These are phyloP conservation scores for Colletotrichum spinosum DNA, from an alignment of 2,329 filamentous ascomycete species.

Conservation along the genomic window DNA sequence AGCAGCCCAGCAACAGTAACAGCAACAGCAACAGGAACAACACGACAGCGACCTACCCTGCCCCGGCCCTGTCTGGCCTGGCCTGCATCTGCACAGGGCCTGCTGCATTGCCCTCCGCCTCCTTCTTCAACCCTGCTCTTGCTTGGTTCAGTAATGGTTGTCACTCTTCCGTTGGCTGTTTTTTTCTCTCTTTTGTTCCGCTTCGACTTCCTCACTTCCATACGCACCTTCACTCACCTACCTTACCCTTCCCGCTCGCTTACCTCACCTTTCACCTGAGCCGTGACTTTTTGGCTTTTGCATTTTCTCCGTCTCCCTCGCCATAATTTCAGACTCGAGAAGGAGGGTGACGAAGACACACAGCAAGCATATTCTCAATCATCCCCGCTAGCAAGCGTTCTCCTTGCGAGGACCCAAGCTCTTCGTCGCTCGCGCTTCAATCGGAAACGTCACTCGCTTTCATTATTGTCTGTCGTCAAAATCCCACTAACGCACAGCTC, in stretches of 20 bases:
- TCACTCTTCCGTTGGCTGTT: background rate
- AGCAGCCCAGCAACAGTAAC: conserved; percentile 5
- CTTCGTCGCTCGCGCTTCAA: conserved; percentile 19
- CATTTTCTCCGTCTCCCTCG: background rate
- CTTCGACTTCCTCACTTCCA: conserved; percentile 14
- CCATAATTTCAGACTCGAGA: too few species aligned
- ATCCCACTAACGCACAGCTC: conserved; percentile 37
- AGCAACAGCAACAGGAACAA: background rate
- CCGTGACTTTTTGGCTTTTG: background rate
- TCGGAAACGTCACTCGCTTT: conserved; percentile 37
- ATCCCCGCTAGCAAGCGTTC: too few species aligned
- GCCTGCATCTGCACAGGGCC: conserved; percentile 9
- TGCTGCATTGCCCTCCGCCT: background rate
- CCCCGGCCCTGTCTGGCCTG: conserved; percentile 5
- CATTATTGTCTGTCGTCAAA: conserved; percentile 32
- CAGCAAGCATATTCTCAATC: too few species aligned
- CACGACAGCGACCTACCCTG: background rate
- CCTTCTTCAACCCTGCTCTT: background rate
- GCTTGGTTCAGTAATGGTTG: too few species aligned
- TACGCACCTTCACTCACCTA: conserved; percentile 2
- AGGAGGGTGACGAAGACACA: too few species aligned
- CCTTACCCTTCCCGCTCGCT: conserved; percentile 24
- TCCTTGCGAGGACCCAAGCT: conserved; percentile 1
- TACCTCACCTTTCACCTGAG: conserved; percentile 21
- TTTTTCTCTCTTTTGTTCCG: conserved; percentile 1